phyloP scores from a whole-genome alignment of 140 eudicot genomes.

The Ambrosia hybrid region DNA sequence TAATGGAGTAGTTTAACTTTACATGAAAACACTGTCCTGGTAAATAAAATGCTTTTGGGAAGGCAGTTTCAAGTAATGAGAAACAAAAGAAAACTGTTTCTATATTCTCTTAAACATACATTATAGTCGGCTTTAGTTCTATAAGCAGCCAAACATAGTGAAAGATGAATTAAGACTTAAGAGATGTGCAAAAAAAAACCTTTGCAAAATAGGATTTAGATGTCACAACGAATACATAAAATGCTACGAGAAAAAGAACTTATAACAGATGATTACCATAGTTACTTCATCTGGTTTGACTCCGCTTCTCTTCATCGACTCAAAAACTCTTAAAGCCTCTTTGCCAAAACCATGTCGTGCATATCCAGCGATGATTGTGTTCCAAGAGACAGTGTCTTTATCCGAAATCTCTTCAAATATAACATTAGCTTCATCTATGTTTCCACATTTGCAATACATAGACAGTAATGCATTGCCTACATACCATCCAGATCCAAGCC shows the following conservation, averaged over 20 bases:
- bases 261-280: conserved; percentile 45
- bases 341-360: conserved; percentile 22
- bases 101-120: too few species aligned
- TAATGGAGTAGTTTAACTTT: too few species aligned
- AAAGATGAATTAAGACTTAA: too few species aligned
- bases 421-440: conserved; percentile 36
- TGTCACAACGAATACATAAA: background rate
- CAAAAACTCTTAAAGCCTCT: conserved; percentile 55
- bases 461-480: conserved; percentile 80
- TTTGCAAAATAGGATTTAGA: too few species aligned
- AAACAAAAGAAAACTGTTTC: too few species aligned
- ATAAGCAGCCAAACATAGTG: too few species aligned
- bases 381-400: conserved; percentile 16
- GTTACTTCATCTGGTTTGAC: conserved; percentile 61
- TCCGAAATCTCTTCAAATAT: conserved; percentile 18
- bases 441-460: conserved; percentile 62
- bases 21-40: too few species aligned
- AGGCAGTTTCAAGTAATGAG: too few species aligned
- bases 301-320: conserved; percentile 46
- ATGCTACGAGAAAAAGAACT: background rate
- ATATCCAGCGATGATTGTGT: conserved; percentile 19
- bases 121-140: too few species aligned
- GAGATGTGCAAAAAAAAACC: too few species aligned
- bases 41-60: too few species aligned
- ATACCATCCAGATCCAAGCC: conserved; percentile 52